These are phyloP conservation scores for Fusarium sp. DNA, from an alignment of 2,329 filamentous ascomycete genomes.

Conservation along the genomic window DNA sequence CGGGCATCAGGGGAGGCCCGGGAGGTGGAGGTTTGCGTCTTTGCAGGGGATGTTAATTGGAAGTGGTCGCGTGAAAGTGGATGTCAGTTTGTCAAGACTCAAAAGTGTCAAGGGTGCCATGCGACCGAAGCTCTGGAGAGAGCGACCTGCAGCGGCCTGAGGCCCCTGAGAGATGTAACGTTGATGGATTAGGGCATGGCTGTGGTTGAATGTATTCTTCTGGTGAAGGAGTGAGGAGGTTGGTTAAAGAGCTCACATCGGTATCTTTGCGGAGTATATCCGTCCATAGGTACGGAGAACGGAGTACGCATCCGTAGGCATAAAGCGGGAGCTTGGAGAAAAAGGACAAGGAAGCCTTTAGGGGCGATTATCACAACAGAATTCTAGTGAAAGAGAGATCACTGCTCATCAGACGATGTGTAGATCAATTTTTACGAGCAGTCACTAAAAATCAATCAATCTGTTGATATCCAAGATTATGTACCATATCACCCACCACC, in stretches of 20 bases:
- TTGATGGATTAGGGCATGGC: constrained; percentile 4
- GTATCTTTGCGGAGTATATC: not conserved
- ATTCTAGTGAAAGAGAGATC: not conserved
- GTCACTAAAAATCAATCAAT: not conserved
- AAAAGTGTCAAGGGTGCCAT: constrained; percentile 36
- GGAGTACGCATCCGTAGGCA: no score
- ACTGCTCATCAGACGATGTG: not conserved
- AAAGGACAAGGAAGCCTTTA: constrained; percentile 8
- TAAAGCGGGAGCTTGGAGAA: constrained; percentile 9
- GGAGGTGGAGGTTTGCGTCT: constrained; percentile 29
- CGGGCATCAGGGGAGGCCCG: constrained; percentile 33
- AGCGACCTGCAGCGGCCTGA: constrained; percentile 25
- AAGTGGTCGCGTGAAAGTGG: constrained; percentile 15
- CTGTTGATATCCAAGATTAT: no score
- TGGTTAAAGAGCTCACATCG: constrained; percentile 15
- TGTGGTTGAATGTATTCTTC: not conserved
- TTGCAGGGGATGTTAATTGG: constrained; percentile 35
- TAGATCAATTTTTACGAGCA: not conserved
- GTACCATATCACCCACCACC: no score
- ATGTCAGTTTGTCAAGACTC: not conserved
- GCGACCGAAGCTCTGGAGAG: constrained; percentile 32
- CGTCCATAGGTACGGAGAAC: no score
- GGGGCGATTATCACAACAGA: not conserved
- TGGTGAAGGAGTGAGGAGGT: constrained; percentile 13
- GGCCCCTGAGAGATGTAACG: constrained; percentile 31